Evolutionary conservation across 768 basidiomycete genomes (phyloP).

Genomic region (Termitomyces heimii): DNA sequence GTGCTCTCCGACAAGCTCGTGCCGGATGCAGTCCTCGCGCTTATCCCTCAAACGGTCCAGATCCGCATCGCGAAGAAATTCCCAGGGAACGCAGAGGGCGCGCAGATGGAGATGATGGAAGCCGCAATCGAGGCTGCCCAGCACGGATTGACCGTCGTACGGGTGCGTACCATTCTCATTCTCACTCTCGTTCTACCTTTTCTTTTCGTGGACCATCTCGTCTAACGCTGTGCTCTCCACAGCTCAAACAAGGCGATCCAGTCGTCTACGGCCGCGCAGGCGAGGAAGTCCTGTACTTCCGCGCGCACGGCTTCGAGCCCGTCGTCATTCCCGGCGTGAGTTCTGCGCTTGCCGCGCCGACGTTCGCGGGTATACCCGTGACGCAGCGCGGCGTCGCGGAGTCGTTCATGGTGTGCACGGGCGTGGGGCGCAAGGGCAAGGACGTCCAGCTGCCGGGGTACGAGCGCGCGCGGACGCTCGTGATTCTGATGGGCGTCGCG

Average conservation of each 20-base stretch:
- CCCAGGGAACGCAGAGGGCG: conserved; percentile 94
- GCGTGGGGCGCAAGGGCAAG: conserved; percentile 84
- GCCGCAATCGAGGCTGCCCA: conserved; percentile 79
- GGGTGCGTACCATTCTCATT: conserved; percentile 47
- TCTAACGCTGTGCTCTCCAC: neutral
- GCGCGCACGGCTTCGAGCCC: conserved; percentile 76
- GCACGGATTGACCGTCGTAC: conserved; percentile 78
- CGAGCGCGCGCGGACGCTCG: conserved; percentile 70
- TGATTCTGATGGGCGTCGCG: conserved; percentile 95
- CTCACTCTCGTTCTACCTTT: too few species aligned
- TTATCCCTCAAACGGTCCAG: conserved; percentile 69
- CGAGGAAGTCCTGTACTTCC: conserved; percentile 92
- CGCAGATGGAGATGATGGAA: conserved; percentile 93
- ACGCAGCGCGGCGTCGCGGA: conserved; percentile 96
- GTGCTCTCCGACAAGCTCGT: conserved; percentile 97
- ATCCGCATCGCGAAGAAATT: conserved; percentile 94
- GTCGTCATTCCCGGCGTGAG: conserved; percentile 86
- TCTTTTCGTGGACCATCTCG: neutral
- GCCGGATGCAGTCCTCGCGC: conserved; percentile 76
- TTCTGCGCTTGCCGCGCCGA: conserved; percentile 86
- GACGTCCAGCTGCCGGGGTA: conserved; percentile 85
- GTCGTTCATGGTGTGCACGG: conserved; percentile 85
- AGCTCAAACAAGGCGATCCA: conserved; percentile 98
- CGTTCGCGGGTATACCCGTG: conserved; percentile 87
- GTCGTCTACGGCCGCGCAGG: conserved; percentile 91